phyloP scores from a whole-genome alignment of 2,329 filamentous ascomycete species.

The Sporothrix variecibatus region DNA sequence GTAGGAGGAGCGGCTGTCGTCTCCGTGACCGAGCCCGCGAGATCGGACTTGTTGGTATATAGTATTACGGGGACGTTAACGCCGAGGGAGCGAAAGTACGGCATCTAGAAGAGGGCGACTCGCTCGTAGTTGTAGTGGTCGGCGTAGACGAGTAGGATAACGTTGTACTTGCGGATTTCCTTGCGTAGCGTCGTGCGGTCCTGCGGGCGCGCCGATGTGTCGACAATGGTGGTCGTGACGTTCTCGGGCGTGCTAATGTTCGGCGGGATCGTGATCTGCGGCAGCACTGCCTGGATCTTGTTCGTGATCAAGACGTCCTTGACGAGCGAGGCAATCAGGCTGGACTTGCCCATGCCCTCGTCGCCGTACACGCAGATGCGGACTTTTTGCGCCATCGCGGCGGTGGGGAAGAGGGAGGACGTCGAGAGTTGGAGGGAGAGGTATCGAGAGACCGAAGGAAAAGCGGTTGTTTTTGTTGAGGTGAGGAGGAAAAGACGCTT shows the following conservation, averaged over 20 bases:
- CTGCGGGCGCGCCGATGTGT: slow-evolving; percentile 92
- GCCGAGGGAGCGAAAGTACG: slow-evolving; percentile 92
- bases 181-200: slow-evolving; percentile 90
- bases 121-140: slow-evolving; percentile 99
- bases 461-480: neutral
- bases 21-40: slow-evolving; percentile 47
- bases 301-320: slow-evolving; percentile 95
- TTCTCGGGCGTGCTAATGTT: slow-evolving; percentile 93
- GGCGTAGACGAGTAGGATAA: slow-evolving; percentile 94
- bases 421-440: no score
- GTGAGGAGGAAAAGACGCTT: no score
- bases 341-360: slow-evolving; percentile 92
- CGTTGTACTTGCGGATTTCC: slow-evolving; percentile 94
- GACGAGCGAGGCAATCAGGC: slow-evolving; percentile 90
- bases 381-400: slow-evolving; percentile 48
- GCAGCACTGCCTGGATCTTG: slow-evolving; percentile 92
- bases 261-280: slow-evolving; percentile 91
- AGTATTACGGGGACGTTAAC: slow-evolving; percentile 97
- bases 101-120: slow-evolving; percentile 97
- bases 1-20: neutral
- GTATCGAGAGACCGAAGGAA: no score
- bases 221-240: slow-evolving; percentile 95
- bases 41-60: slow-evolving; percentile 94
- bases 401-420: no score
- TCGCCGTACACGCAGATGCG: slow-evolving; percentile 96